Evolutionary conservation across 139 green algal species (phyloP), one percentile per base, ranked within the genome.

Genomic region (Eudorina sp.): DNA sequence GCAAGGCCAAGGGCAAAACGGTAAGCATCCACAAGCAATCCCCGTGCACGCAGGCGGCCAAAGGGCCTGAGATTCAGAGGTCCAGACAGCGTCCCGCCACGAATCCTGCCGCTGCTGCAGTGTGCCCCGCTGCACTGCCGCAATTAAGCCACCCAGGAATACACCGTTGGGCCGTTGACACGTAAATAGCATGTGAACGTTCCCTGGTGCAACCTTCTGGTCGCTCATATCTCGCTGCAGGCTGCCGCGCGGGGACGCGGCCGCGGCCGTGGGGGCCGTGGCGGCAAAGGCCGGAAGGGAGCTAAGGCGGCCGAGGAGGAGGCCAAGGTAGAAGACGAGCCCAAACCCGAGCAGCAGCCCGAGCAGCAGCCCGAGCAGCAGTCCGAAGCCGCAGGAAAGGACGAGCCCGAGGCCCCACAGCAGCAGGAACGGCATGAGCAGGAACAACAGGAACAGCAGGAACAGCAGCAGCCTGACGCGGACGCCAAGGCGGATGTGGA

Each of bases 301-400:
- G 31, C 55, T 3, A 86, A 89, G 80, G 45, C 18, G 11, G 62
- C 88, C 36, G 86, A 86, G 48, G 86, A 84, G 27, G 70, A 89
- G 81, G 41, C 66, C 1, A 36, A 43, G 36, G 72, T 23, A 0
- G 43, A 40, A 0, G 53, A 25, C 2, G 68, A 73, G 34, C 77
- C 45, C n/a, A 79, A 40, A 4, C 38, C 43, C 13, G 85, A 66
- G 31, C 43, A 21, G 41, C 73, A 87, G 53, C n/a, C 43, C 19
- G 69, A 70, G 40, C 69, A 31, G 64, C 77, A 43, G 58, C 73
- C 88, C 72, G 68, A 81, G 70, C 62, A 0, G 11, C 29, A 78
- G 66, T 51, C 89, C 25, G 75, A 60, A 34, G 34, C 31, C 25
- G 66, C 25, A 34, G 82, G 2, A 31, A 11, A 53, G 8, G 81